Evolutionary conservation across 106 monocot species (phyloP).

Genomic region (Xerophyta viscosa): DNA sequence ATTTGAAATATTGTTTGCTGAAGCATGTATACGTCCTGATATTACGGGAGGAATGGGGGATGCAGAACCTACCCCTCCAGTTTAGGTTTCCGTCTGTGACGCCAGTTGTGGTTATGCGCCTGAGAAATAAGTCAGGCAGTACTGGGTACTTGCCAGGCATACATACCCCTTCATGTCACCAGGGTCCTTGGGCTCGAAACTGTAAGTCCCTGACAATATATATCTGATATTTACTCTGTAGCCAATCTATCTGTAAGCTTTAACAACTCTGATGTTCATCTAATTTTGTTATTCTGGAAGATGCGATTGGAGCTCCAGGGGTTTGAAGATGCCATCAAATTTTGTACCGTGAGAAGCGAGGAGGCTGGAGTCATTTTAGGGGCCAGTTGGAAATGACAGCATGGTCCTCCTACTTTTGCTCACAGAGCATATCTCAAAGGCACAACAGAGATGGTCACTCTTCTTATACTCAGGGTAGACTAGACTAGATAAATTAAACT

Average conservation of each 20-base stretch:
- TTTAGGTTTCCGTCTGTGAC: conserved; percentile 53
- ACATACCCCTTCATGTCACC: conserved; percentile 19
- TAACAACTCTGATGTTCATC: no score
- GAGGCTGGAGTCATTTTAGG: conserved; percentile 23
- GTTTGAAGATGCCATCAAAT: conserved; percentile 45
- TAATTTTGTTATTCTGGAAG: conserved; percentile 6
- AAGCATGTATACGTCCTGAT: no score
- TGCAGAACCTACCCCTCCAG: conserved; percentile 66
- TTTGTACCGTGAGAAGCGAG: conserved; percentile 34
- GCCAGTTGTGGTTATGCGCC: conserved; percentile 54
- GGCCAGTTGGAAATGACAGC: conserved; percentile 55
- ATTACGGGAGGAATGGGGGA: conserved; percentile 68
- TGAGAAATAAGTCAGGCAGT: conserved; percentile 26
- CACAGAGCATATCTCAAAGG: conserved; percentile 33
- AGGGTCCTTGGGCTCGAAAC: conserved; percentile 57
- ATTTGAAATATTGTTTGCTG: no score
- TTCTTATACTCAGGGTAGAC: no score
- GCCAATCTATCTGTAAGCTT: no score
- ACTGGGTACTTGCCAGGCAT: conserved; percentile 19
- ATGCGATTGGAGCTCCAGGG: conserved; percentile 79
- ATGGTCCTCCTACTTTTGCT: conserved; percentile 43
- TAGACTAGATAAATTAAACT: no score
- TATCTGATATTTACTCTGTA: no score
- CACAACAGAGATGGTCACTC: conserved; percentile 44
- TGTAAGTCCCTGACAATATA: no score